These are phyloP conservation scores for Mortierella sp. DNA, from an alignment of 371 early-diverging fungal species.

Conservation along the genomic window DNA sequence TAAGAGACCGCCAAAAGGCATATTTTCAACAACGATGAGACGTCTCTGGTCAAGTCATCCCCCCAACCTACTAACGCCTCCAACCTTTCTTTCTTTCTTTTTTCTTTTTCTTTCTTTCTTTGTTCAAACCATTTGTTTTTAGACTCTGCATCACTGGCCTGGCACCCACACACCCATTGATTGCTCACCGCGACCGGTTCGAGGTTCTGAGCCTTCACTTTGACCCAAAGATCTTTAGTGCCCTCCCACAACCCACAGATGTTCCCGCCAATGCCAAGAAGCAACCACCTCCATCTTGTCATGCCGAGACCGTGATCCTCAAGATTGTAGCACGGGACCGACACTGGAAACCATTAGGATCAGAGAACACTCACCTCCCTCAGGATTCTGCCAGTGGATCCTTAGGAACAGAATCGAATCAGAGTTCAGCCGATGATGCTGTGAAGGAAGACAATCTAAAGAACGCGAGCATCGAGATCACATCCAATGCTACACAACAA, in stretches of 20 bases:
- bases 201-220: constrained; percentile 32
- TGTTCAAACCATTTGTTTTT: not conserved
- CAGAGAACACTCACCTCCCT: constrained; percentile 4
- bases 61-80: not conserved
- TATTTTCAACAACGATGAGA: not conserved
- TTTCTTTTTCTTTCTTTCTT: not conserved
- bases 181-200: constrained; percentile 30
- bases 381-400: not conserved
- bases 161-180: constrained; percentile 40
- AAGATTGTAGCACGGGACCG: constrained; percentile 28
- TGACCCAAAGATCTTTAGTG: constrained; percentile 16
- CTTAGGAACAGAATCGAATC: not conserved
- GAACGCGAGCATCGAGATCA: not conserved
- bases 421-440: not conserved
- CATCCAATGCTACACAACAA: not conserved
- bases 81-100: not conserved
- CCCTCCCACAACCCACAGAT: constrained; percentile 38
- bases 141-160: constrained; percentile 36
- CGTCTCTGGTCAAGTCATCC: too few relatives aligned
- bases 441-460: not conserved
- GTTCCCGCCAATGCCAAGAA: constrained; percentile 41
- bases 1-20: not conserved
- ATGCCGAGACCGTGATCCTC: constrained; percentile 28
- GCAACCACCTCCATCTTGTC: constrained; percentile 33
- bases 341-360: not conserved